Evolutionary conservation across 352 stramenopile genomes (phyloP).

Genomic region (Plasmopara viticola): DNA sequence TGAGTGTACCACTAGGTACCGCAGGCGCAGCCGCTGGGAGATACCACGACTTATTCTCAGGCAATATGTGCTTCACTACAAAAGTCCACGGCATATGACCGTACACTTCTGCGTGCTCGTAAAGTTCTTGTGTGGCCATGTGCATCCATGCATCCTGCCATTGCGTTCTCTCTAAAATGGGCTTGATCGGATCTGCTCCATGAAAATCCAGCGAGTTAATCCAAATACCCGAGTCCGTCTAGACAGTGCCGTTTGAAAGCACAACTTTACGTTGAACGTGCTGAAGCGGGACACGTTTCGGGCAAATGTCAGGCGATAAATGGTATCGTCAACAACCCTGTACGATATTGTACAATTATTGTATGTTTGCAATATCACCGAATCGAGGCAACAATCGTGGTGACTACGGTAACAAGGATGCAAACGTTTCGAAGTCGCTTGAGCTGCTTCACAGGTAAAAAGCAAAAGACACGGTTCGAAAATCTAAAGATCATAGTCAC

Average conservation of each 20-base stretch:
- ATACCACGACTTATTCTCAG: slow-evolving; percentile 69
- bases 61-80: slow-evolving; percentile 57
- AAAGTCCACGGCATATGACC: slow-evolving; percentile 66
- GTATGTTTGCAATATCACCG: too few species aligned
- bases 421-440: too few species aligned
- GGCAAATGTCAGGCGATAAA: slow-evolving; percentile 58
- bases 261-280: slow-evolving; percentile 55
- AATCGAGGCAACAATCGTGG: too few species aligned
- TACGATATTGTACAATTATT: too few species aligned
- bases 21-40: slow-evolving; percentile 30
- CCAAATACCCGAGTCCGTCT: slow-evolving; percentile 60
- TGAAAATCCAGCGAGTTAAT: slow-evolving; percentile 68
- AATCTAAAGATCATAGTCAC: slow-evolving; percentile 25
- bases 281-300: slow-evolving; percentile 63
- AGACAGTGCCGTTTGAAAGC: slow-evolving; percentile 35
- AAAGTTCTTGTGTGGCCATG: slow-evolving; percentile 27
- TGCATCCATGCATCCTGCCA: slow-evolving; percentile 40
- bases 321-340: slow-evolving; percentile 34
- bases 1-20: slow-evolving; percentile 15
- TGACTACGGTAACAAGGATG: too few species aligned
- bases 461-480: too few species aligned
- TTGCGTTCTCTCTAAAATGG: slow-evolving; percentile 36
- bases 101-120: too few species aligned
- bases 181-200: slow-evolving; percentile 40
- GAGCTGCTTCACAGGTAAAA: too few species aligned